Base-by-base conservation (phyloP, 2,329 filamentous ascomycete genomes). In the Fusarium lyarnte region DNA sequence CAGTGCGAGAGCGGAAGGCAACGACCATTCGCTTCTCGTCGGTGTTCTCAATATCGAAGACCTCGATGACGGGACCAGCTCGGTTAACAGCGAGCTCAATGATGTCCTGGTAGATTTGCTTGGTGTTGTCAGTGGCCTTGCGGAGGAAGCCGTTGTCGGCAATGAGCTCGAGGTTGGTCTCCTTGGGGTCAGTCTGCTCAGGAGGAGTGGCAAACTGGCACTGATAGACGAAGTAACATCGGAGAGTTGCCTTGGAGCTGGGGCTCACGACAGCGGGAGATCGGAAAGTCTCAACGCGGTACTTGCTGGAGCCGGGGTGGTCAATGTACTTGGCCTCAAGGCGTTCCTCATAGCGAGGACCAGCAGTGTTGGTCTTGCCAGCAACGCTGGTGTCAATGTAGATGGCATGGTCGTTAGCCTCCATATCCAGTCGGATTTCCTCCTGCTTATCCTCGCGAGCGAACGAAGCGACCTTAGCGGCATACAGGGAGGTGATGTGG, bases 221-320 rank as follows among this genome's bases (percentile, higher is more conserved):
- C 83, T 97, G 94, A 86, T 99, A 99, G 76, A 99, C 94, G 81
- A 99, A 99, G 86, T 99, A 99, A 86, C 96, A 99, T 70, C 96
- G 93, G 62, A 99, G 87, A 60, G 95, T 94, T 64, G 95, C 91
- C 78, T 94, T 92, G 63, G 92, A 91, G 47, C 85, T 83, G 66
- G 86, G 87, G 13, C 93, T 93, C 45, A 98, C 87, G 36, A 92
- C 90, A 70, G 93, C 95, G 7, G 93, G 92, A 6, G 96, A 98
- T 70, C 96, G 92, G 90, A 99, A 99, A 27, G 95, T 98, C 87
- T 99, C 96, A 38, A 99, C 94, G 58, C 96, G 93, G 86, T 97
- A 99, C 81, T 92, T 91, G 77, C 87, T 87, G 31, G 89, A 88
- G 76, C 88, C 91, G 41, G 91, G 92, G 78, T 91, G 90, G 81